Percentiles rank a stretch among this genome's conserved stretches.
These are phyloP conservation scores for Russula virescens DNA, from an alignment of 768 basidiomycete species.

Conservation along the genomic window DNA sequence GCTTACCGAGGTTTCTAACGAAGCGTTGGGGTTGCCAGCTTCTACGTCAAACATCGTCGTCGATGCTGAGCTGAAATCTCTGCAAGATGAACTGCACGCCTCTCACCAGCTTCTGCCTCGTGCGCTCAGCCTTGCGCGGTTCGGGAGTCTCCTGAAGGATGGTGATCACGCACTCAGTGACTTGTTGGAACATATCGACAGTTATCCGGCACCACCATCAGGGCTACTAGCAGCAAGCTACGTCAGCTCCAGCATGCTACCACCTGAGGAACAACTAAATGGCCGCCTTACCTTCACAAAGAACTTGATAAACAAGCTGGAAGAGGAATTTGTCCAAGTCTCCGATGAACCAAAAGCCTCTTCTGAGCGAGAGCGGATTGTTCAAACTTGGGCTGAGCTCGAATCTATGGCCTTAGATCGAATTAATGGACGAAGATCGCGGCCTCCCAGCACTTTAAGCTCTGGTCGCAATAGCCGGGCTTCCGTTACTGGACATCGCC, in stretches of 20 bases:
- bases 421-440: slow-evolving; percentile 53
- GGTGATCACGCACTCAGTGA: slow-evolving; percentile 82
- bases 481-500: slow-evolving; percentile 33
- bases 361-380: slow-evolving; percentile 57
- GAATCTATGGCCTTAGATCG: slow-evolving; percentile 75
- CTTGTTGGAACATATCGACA: slow-evolving; percentile 80
- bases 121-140: slow-evolving; percentile 49
- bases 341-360: slow-evolving; percentile 54
- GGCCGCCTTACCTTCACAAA: slow-evolving; percentile 62
- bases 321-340: slow-evolving; percentile 37
- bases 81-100: slow-evolving; percentile 52
- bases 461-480: slow-evolving; percentile 55
- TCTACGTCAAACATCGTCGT: slow-evolving; percentile 36
- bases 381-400: slow-evolving; percentile 77
- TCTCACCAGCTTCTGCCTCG: slow-evolving; percentile 45
- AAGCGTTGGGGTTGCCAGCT: slow-evolving; percentile 44
- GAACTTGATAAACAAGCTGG: slow-evolving; percentile 43
- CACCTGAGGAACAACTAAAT: slow-evolving; percentile 63
- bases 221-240: slow-evolving; percentile 49
- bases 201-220: slow-evolving; percentile 60
- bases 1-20: slow-evolving; percentile 42
- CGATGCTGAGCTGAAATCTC: slow-evolving; percentile 55
- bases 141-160: slow-evolving; percentile 42
- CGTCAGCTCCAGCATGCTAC: slow-evolving; percentile 34
- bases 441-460: slow-evolving; percentile 60